Percentiles rank a stretch among this genome's conserved stretches.
Conservation (phyloP, 805 yeast genomes). For the Starmerella powellii region DNA sequence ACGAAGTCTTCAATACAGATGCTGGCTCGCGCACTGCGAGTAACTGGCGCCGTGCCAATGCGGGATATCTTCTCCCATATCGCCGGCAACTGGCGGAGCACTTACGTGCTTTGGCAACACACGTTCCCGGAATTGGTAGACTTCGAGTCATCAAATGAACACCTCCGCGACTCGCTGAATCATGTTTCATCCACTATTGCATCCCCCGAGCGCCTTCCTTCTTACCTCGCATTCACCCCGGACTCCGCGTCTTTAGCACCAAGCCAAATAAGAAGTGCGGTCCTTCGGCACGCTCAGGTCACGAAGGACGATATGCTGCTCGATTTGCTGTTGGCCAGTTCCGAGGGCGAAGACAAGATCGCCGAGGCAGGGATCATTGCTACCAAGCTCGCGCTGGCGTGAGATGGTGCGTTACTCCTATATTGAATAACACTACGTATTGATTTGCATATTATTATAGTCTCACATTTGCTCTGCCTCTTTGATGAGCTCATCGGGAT, state of each 20-base stretch:
- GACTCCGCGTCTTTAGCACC: constrained; percentile 4
- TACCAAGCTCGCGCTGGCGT: constrained; percentile 10
- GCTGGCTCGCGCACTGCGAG: constrained; percentile 16
- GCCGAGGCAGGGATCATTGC: constrained; percentile 9
- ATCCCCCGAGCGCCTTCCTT: constrained; percentile 2
- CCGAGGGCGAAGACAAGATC: constrained; percentile 3
- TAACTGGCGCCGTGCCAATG: constrained; percentile 9
- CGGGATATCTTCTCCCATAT: background rate
- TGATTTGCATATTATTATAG: background rate
- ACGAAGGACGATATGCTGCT: constrained; percentile 2
- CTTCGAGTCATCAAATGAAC: background rate
- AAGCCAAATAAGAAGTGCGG: constrained; percentile 10
- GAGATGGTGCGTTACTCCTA: background rate
- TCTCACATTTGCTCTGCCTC: constrained; percentile 5
- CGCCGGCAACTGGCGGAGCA: constrained; percentile 9
- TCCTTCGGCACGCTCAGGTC: constrained; percentile 8
- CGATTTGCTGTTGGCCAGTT: constrained; percentile 5
- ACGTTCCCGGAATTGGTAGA: background rate
- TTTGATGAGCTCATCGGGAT: constrained; percentile 4
- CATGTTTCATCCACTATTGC: background rate
- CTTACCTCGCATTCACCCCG: constrained; percentile 4
- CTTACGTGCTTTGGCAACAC: constrained; percentile 10
- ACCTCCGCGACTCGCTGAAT: constrained; percentile 4
- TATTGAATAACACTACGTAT: too few species aligned
- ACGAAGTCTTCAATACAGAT: constrained; percentile 4